Evolutionary conservation across 306 rosid genomes (phyloP).

Genomic region (Sindora glabra): DNA sequence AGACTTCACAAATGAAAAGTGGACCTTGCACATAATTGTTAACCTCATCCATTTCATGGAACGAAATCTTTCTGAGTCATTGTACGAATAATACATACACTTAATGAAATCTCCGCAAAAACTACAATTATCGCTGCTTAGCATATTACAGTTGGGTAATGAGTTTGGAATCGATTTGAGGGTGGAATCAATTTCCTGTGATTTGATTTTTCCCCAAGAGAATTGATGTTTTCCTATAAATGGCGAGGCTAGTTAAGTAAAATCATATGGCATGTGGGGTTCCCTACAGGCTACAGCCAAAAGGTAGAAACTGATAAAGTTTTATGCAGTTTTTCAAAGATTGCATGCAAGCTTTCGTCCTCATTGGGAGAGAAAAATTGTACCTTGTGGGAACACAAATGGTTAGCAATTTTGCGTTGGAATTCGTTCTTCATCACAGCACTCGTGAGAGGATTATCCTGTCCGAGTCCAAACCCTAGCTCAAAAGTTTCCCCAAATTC

Average conservation of each 20-base stretch:
- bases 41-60: too few relatives aligned
- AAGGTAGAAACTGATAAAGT: conserved; percentile 9
- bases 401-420: conserved; percentile 60
- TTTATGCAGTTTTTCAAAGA: too few relatives aligned
- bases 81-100: too few relatives aligned
- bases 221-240: not conserved
- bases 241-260: conserved; percentile 9
- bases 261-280: conserved; percentile 18
- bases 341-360: too few relatives aligned
- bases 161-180: too few relatives aligned
- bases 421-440: conserved; percentile 66
- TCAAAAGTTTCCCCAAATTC: conserved; percentile 70
- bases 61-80: too few relatives aligned
- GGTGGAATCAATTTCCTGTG: not conserved
- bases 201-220: not conserved
- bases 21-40: too few relatives aligned
- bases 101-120: too few relatives aligned
- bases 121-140: too few relatives aligned
- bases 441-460: conserved; percentile 73
- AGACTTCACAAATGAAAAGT: too few relatives aligned
- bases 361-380: not conserved
- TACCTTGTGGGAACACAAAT: conserved; percentile 78
- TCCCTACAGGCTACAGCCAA: conserved; percentile 12
- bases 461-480: conserved; percentile 66
- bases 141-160: too few relatives aligned